These are phyloP conservation scores for Cladosporium velox DNA, from an alignment of 2,329 filamentous ascomycete genomes.

Conservation along the genomic window DNA sequence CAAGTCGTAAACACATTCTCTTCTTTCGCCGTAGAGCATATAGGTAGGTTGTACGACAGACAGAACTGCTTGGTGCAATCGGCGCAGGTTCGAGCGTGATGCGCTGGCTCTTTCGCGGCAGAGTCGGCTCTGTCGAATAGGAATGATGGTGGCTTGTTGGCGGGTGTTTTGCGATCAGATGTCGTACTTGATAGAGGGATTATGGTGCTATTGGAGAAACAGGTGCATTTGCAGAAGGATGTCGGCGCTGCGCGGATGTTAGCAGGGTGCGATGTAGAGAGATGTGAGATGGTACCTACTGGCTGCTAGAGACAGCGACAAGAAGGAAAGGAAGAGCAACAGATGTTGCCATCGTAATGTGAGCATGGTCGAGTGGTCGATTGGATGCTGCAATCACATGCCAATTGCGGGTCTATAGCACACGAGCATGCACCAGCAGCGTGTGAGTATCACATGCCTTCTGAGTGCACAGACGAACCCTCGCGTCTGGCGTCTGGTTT, in stretches of 20 bases:
- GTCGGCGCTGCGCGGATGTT: constrained; percentile 48
- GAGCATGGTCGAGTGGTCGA: constrained; percentile 19
- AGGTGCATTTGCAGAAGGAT: constrained; percentile 73
- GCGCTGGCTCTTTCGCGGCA: constrained; percentile 27
- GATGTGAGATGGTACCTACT: constrained; percentile 35
- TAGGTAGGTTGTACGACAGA: constrained; percentile 61
- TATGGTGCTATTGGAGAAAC: constrained; percentile 67
- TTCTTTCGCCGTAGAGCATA: constrained; percentile 64
- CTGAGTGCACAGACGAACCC: not conserved
- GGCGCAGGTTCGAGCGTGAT: constrained; percentile 55
- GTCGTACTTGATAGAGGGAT: constrained; percentile 58
- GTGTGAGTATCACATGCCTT: constrained; percentile 7
- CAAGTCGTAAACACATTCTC: constrained; percentile 68
- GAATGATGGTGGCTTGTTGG: constrained; percentile 13
- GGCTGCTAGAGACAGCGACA: constrained; percentile 46
- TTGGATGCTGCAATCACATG: constrained; percentile 1
- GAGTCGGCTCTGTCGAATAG: constrained; percentile 30
- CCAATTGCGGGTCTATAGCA: constrained; percentile 5
- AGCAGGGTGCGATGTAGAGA: not conserved
- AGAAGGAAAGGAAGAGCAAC: constrained; percentile 36
- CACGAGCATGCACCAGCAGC: not conserved
- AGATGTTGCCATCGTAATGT: constrained; percentile 28
- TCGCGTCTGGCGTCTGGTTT: not conserved
- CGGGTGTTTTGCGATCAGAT: constrained; percentile 27
- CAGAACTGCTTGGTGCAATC: constrained; percentile 71